phyloP scores from a whole-genome alignment of 129 eudicot genomes.

The Flaveria linearis region DNA sequence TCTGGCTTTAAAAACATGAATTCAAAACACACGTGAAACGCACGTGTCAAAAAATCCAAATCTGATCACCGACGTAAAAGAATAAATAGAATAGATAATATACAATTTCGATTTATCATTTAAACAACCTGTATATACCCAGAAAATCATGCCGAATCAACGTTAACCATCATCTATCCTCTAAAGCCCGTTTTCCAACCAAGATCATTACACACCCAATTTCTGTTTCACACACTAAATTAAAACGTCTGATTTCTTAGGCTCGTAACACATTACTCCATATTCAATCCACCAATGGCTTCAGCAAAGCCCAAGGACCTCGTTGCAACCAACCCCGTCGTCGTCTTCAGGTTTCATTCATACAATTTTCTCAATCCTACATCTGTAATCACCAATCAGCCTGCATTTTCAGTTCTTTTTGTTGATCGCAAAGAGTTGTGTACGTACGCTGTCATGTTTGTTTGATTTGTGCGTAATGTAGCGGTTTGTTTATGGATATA shows the following conservation, averaged over 20 bases:
- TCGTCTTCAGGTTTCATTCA: slow-evolving; percentile 70
- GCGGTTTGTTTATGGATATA: not conserved
- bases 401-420: not conserved
- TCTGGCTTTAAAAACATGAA: too few relatives aligned
- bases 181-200: too few relatives aligned
- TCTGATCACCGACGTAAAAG: too few relatives aligned
- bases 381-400: not conserved
- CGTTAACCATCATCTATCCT: too few relatives aligned
- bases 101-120: too few relatives aligned
- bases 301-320: slow-evolving; percentile 61
- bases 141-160: too few relatives aligned
- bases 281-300: slow-evolving; percentile 45
- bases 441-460: not conserved
- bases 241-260: not conserved
- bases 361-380: not conserved
- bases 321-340: slow-evolving; percentile 62
- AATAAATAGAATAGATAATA: too few relatives aligned
- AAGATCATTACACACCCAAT: too few relatives aligned
- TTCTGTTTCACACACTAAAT: too few relatives aligned
- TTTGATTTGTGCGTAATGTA: not conserved
- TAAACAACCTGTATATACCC: too few relatives aligned
- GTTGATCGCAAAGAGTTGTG: slow-evolving; percentile 2
- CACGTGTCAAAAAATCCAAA: too few relatives aligned
- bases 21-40: too few relatives aligned
- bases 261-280: not conserved